Base-by-base conservation (phyloP, 257 asterid genomes). In the Fraxinus quadrangulata region DNA sequence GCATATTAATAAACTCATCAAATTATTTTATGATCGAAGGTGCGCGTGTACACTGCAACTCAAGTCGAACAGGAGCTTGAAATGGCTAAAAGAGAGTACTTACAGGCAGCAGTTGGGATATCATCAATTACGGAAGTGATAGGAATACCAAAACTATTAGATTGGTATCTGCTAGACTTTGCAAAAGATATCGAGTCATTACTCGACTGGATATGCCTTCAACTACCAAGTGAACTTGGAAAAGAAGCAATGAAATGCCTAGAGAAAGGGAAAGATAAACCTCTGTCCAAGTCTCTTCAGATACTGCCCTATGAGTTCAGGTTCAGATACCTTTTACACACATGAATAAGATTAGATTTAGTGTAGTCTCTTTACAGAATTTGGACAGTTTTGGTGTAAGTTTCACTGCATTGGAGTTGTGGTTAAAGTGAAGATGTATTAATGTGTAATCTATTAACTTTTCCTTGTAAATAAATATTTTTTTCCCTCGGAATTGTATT, bases 141-240 rank as follows among this genome's bases (percentile, higher is more conserved):
- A 19, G 92, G 91, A n/a, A 83, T 94, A 76, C 97, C 98, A n/a
- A 94, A 94, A 73, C 74, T 94, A 65, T 70, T 94, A 49, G 98
- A 94, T 75, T 94, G 98, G 98, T 94, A 94, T 83, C 87, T 94
- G 63, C 83, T 92, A 1, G 98, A 94, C 81, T 94, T 94, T 72
- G 97, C 97, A 0, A 89, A 94, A 91, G 97, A 94, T 68, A 78
- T 88, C 16, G 97, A 90, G 51, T 92, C 97, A 10, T 77, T 94
- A 81, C 77, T 94, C 12, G 98, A 94, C 76, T 94, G 98, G 98
- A 86, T 94, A 71, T 91, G 97, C 79, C 92, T 90, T 65, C 93
- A 94, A 76, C 78, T 94, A 24, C 98, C 97, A 1, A 70, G 78
- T 11, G 91, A 90, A 76, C 90, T 86, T 0, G 89, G 93, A 70